These are phyloP conservation scores for Kodamaea lidongshanica DNA, from an alignment of 805 yeast genomes.

Conservation along the genomic window DNA sequence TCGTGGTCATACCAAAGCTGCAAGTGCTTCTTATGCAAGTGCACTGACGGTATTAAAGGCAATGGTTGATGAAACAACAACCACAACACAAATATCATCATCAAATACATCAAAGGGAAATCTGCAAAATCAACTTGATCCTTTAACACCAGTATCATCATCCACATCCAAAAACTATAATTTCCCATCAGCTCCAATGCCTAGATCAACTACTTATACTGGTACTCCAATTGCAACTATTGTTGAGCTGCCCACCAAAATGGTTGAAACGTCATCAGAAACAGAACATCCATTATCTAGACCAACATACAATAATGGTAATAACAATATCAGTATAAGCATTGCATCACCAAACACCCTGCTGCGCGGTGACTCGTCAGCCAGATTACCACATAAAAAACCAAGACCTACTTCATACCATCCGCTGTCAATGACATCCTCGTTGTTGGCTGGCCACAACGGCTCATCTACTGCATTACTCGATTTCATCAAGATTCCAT, in stretches of 20 bases:
- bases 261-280: too few relatives aligned
- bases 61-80: slow-evolving; percentile 64
- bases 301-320: slow-evolving; percentile 11
- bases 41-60: slow-evolving; percentile 70
- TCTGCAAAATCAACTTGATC: slow-evolving; percentile 15
- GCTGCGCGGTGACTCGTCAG: slow-evolving; percentile 18
- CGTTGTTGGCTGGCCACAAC: slow-evolving; percentile 14
- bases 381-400: slow-evolving; percentile 46
- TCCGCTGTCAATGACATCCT: slow-evolving; percentile 48
- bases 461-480: slow-evolving; percentile 16
- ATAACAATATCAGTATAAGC: slow-evolving; percentile 6
- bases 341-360: slow-evolving; percentile 7
- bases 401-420: slow-evolving; percentile 85
- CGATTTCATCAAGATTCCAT: slow-evolving; percentile 32
- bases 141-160: slow-evolving; percentile 14
- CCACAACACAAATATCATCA: too few relatives aligned
- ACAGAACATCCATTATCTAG: slow-evolving; percentile 8
- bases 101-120: slow-evolving; percentile 24
- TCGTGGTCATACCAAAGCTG: slow-evolving; percentile 29
- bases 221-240: slow-evolving; percentile 41
- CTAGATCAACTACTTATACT: slow-evolving; percentile 24
- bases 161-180: slow-evolving; percentile 11
- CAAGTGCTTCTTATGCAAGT: slow-evolving; percentile 38
- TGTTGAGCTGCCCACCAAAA: slow-evolving; percentile 38
- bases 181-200: slow-evolving; percentile 10